Percentiles rank a stretch among this genome's conserved stretches.
Conservation (phyloP, 352 stramenopile species). For the Phytophthora pseudosyringae region DNA sequence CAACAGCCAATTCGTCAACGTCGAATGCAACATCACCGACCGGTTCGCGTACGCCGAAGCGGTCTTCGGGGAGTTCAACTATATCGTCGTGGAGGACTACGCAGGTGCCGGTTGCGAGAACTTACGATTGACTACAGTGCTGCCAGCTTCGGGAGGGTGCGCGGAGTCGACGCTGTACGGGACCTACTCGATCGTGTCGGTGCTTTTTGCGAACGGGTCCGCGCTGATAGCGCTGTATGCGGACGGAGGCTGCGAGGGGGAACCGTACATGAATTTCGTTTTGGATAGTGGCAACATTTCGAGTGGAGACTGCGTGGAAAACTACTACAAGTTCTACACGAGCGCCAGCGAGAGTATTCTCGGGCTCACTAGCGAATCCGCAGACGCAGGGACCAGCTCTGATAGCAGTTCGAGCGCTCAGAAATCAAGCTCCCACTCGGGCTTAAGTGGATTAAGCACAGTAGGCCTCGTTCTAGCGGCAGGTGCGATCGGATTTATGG, state of each 20-base stretch:
- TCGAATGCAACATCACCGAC: constrained; percentile 32
- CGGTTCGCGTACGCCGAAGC: constrained; percentile 27
- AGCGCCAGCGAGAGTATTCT: constrained; percentile 9
- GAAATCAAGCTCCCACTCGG: neutral
- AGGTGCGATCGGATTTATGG: constrained; percentile 26
- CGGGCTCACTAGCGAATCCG: neutral
- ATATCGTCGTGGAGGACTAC: constrained; percentile 36
- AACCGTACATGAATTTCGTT: constrained; percentile 9
- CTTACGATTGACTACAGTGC: constrained; percentile 21
- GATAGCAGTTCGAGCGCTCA: neutral
- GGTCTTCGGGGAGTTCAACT: constrained; percentile 31
- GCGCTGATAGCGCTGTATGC: constrained; percentile 26
- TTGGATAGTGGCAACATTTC: constrained; percentile 31
- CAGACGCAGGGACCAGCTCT: neutral
- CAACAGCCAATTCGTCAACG: constrained; percentile 8
- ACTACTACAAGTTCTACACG: constrained; percentile 38
- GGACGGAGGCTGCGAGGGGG: constrained; percentile 2
- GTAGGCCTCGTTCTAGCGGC: constrained; percentile 22
- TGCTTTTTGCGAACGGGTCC: constrained; percentile 33
- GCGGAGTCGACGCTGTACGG: constrained; percentile 18
- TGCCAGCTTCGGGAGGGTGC: constrained; percentile 26
- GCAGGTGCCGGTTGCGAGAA: constrained; percentile 16
- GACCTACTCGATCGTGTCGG: constrained; percentile 24
- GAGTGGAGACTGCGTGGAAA: constrained; percentile 27
- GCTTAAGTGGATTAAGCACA: constrained; percentile 4